Conservation (phyloP, 768 basidiomycete species). For the Chlorophyllum brunneum region DNA sequence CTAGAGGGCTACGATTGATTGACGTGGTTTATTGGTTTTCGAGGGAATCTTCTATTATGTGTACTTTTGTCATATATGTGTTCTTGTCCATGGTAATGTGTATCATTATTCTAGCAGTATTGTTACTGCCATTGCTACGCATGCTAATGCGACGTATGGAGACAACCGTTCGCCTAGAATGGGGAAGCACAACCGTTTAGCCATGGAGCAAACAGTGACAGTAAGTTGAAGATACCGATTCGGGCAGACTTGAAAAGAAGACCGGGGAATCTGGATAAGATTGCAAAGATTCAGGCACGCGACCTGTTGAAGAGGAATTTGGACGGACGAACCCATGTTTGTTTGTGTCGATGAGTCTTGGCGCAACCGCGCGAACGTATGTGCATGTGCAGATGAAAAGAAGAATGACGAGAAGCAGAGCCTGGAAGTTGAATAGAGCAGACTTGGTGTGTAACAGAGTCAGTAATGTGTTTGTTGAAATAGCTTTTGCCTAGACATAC, state of each 20-base stretch:
- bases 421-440: constrained; percentile 97
- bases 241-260: constrained; percentile 94
- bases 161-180: constrained; percentile 85
- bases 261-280: constrained; percentile 68
- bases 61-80: constrained; percentile 21
- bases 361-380: constrained; percentile 87
- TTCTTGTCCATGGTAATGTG: constrained; percentile 20
- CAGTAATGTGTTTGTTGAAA: background rate
- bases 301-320: background rate
- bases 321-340: constrained; percentile 79
- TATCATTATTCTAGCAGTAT: constrained; percentile 41
- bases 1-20: constrained; percentile 25
- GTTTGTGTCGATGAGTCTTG: constrained; percentile 88
- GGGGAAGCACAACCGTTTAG: background rate
- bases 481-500: background rate
- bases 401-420: constrained; percentile 88
- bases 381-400: constrained; percentile 97
- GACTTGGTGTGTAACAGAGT: constrained; percentile 38
- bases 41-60: constrained; percentile 6
- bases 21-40: constrained; percentile 7
- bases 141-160: constrained; percentile 92
- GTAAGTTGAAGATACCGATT: constrained; percentile 60
- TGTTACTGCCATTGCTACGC: constrained; percentile 86
- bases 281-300: constrained; percentile 1
- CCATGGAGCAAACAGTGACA: background rate